These are phyloP conservation scores for Craterostigma plantagineum DNA, from an alignment of 257 asterid species.

Conservation along the genomic window DNA sequence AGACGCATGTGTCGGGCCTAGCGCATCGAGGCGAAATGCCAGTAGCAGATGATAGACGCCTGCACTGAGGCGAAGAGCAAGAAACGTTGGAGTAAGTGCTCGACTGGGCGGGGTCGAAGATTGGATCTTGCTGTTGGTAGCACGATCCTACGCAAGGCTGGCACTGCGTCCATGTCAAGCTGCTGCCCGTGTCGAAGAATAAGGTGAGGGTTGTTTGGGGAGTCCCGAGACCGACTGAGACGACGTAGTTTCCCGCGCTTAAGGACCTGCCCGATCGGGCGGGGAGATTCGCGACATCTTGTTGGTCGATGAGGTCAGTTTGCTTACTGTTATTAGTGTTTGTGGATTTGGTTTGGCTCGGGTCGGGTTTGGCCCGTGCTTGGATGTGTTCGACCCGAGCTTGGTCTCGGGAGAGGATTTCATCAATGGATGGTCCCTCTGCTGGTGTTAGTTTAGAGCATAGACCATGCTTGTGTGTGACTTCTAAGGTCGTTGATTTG, in stretches of 20 bases:
- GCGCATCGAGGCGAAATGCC: slow-evolving; percentile 24
- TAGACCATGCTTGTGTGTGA: slow-evolving; percentile 43
- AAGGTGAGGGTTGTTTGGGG: slow-evolving; percentile 29
- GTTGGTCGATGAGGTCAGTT: slow-evolving; percentile 3
- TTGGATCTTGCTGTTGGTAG: slow-evolving; percentile 41
- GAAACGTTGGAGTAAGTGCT: slow-evolving; percentile 38
- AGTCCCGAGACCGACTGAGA: slow-evolving; percentile 40
- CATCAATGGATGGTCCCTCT: slow-evolving; percentile 13
- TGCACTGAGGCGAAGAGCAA: slow-evolving; percentile 25
- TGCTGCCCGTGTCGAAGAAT: slow-evolving; percentile 69
- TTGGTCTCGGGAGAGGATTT: slow-evolving; percentile 34
- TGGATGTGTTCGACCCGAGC: slow-evolving; percentile 37
- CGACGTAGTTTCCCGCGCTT: slow-evolving; percentile 44
- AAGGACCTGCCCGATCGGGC: slow-evolving; percentile 24
- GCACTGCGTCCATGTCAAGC: slow-evolving; percentile 80
- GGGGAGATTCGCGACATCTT: slow-evolving; percentile 27
- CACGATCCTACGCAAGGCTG: slow-evolving; percentile 36
- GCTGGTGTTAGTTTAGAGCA: slow-evolving; percentile 19
- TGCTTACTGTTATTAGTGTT: no score
- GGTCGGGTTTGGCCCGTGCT: slow-evolving; percentile 12
- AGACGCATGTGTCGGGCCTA: slow-evolving; percentile 21
- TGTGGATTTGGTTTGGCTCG: no score
- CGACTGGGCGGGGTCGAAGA: slow-evolving; percentile 37
- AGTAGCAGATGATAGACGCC: slow-evolving; percentile 20
- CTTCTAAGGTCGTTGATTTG: slow-evolving; percentile 29